Evolutionary conservation across 495 filamentous ascomycete species (phyloP).

Genomic region (Hypoxylon rickii): DNA sequence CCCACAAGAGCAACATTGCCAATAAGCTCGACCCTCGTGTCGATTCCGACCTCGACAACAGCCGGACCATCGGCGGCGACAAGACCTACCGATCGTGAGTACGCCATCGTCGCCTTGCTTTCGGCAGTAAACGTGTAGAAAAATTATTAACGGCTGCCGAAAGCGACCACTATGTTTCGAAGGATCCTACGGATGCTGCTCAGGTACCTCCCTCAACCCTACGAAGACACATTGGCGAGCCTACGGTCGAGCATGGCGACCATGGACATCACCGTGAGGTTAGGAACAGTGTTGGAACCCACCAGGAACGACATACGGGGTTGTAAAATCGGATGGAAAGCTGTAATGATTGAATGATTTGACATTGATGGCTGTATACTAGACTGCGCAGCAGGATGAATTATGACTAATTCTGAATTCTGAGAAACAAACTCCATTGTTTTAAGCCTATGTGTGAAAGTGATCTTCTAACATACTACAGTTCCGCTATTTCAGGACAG

Average conservation of each 20-base stretch:
- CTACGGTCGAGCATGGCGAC: slow-evolving; percentile 45
- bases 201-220: slow-evolving; percentile 55
- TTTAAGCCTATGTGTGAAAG: not conserved
- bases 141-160: slow-evolving; percentile 12
- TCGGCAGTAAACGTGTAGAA: not conserved
- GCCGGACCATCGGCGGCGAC: slow-evolving; percentile 49
- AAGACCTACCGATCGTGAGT: slow-evolving; percentile 56
- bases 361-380: too few species aligned
- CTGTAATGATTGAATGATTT: slow-evolving; percentile 19
- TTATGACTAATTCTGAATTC: too few species aligned
- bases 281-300: slow-evolving; percentile 43
- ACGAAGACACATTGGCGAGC: slow-evolving; percentile 43
- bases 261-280: slow-evolving; percentile 40
- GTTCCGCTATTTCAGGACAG: too few species aligned
- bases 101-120: slow-evolving; percentile 8
- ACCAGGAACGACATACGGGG: slow-evolving; percentile 47
- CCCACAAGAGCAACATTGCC: slow-evolving; percentile 55
- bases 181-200: slow-evolving; percentile 52
- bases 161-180: slow-evolving; percentile 13
- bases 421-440: too few species aligned
- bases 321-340: slow-evolving; percentile 32
- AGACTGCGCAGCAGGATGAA: too few species aligned
- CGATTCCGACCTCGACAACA: slow-evolving; percentile 54
- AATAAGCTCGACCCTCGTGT: slow-evolving; percentile 62
- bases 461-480: too few species aligned